A percentile compares a stretch with the other conserved stretches of the same genome.
Conservation (phyloP, 139 green algal species). For the Chlorella sorokiniana region DNA sequence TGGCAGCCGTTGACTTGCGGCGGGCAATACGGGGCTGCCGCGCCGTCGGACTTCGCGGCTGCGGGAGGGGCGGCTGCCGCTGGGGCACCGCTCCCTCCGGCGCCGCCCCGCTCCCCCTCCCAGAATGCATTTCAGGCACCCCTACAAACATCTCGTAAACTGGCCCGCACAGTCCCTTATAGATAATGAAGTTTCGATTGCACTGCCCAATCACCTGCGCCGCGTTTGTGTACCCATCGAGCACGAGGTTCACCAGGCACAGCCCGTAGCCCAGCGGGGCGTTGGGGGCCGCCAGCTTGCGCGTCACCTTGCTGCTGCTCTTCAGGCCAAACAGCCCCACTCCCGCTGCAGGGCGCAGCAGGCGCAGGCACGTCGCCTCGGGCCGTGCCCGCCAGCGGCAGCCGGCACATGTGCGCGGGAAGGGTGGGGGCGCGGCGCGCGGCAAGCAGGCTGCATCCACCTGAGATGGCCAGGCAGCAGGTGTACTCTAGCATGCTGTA, state of each 20-base stretch:
- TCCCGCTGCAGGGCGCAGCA: conserved; percentile 42
- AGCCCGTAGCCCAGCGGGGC: conserved; percentile 89
- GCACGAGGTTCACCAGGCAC: conserved; percentile 87
- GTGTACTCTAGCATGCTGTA: conserved; percentile 90
- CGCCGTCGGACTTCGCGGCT: conserved; percentile 11
- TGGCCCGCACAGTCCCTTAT: no score
- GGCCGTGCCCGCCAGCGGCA: neutral
- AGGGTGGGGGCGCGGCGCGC: neutral
- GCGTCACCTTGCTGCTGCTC: conserved; percentile 59
- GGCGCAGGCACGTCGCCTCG: neutral
- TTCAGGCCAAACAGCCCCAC: conserved; percentile 84
- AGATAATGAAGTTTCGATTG: no score
- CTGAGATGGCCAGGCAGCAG: conserved; percentile 83
- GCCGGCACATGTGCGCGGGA: neutral
- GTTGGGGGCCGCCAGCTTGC: conserved; percentile 84
- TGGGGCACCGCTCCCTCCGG: no score
- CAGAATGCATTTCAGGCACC: neutral
- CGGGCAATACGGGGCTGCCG: neutral
- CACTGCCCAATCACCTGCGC: conserved; percentile 57
- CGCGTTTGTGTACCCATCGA: conserved; percentile 97
- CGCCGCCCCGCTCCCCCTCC: no score
- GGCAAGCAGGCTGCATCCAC: neutral
- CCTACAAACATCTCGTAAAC: no score
- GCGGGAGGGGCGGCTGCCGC: neutral
- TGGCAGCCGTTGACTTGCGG: conserved; percentile 17